Conservation (phyloP, 78 protist species). For the Dictyostelium capitatum region DNA sequence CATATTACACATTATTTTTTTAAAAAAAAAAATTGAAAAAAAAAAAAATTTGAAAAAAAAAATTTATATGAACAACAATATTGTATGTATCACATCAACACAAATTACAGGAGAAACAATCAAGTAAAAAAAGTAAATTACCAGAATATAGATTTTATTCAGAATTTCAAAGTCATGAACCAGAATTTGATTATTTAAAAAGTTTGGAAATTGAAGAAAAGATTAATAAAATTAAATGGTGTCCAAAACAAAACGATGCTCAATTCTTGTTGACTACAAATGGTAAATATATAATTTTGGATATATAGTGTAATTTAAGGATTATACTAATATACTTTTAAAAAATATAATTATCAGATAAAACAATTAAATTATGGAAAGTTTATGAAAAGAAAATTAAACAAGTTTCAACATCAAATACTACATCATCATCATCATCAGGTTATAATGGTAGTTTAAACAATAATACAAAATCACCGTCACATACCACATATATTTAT, state of each 20-base stretch:
- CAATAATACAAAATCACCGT: conserved; percentile 28
- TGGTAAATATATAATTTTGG: conserved; percentile 54
- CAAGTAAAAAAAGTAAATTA: conserved; percentile 44
- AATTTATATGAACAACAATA: too few species aligned
- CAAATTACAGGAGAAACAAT: conserved; percentile 61
- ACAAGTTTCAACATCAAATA: conserved; percentile 28
- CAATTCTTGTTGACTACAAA: conserved; percentile 94
- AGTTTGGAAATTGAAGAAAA: conserved; percentile 98
- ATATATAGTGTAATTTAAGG: neutral
- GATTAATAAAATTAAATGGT: conserved; percentile 97
- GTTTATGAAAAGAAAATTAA: conserved; percentile 87
- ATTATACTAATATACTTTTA: neutral
- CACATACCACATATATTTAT: conserved; percentile 26
- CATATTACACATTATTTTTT: neutral
- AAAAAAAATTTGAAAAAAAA: too few species aligned
- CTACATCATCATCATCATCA: conserved; percentile 30
- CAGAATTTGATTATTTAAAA: conserved; percentile 98
- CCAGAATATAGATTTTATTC: conserved; percentile 95
- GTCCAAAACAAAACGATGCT: conserved; percentile 75
- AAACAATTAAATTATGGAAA: conserved; percentile 99
- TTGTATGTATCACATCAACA: too few species aligned
- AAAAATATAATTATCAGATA: conserved; percentile 90
- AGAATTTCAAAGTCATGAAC: conserved; percentile 98
- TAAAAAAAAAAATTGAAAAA: too few species aligned
- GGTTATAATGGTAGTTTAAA: neutral